Evolutionary conservation across 2,329 filamentous ascomycete species (phyloP).

Genomic region (Trematosphaeria pertusa): DNA sequence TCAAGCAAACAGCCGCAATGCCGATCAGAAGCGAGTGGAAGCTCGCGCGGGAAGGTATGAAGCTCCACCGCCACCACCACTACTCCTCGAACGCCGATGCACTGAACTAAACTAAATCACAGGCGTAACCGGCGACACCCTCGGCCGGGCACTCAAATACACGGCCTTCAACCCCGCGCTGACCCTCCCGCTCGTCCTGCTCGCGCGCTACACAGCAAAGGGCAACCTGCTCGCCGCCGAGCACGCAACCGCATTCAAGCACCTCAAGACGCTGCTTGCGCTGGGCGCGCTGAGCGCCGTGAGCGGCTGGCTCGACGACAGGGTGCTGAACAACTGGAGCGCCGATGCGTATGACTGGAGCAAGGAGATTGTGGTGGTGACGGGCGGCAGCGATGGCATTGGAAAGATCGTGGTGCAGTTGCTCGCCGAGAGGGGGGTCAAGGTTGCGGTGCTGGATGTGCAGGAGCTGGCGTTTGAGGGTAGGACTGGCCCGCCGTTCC

Average conservation of each 20-base stretch:
- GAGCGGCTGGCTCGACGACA: slow-evolving; percentile 60
- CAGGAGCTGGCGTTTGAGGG: slow-evolving; percentile 64
- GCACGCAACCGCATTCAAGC: slow-evolving; percentile 59
- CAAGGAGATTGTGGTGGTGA: slow-evolving; percentile 74
- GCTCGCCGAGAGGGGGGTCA: slow-evolving; percentile 69
- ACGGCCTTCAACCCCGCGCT: slow-evolving; percentile 71
- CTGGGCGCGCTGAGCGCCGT: slow-evolving; percentile 59
- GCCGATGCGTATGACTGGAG: slow-evolving; percentile 68
- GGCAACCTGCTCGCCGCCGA: slow-evolving; percentile 61
- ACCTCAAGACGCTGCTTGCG: slow-evolving; percentile 61
- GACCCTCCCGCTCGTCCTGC: slow-evolving; percentile 68
- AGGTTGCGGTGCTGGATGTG: slow-evolving; percentile 75
- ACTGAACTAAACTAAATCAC: too few relatives aligned
- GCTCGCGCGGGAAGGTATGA: slow-evolving; percentile 48
- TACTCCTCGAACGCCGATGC: too few relatives aligned
- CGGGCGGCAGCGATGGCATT: slow-evolving; percentile 77
- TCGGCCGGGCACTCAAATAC: slow-evolving; percentile 63
- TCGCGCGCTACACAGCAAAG: slow-evolving; percentile 68
- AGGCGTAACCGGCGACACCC: slow-evolving; percentile 60
- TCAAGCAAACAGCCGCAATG: slow-evolving; percentile 36
- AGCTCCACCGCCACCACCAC: too few relatives aligned
- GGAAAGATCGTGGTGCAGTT: slow-evolving; percentile 70
- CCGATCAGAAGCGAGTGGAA: slow-evolving; percentile 47
- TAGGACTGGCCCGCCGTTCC: slow-evolving; percentile 19
- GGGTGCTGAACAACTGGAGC: slow-evolving; percentile 59